A percentile compares a stretch with the other conserved stretches of the same genome.
Conservation (phyloP, 2,329 filamentous ascomycete species). For the Calonectria naviculata region DNA sequence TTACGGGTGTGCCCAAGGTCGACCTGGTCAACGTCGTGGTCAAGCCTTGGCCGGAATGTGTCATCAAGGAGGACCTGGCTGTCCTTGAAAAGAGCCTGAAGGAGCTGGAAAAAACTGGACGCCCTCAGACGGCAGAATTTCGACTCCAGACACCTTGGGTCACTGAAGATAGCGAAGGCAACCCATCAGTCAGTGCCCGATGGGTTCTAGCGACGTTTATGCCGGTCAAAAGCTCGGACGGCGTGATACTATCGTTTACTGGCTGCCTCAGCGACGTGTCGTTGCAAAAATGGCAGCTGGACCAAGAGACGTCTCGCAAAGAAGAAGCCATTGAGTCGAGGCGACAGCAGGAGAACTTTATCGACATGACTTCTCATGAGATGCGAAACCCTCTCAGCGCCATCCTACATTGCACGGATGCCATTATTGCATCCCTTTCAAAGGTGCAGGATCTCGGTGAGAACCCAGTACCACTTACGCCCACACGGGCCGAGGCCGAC, state of each 20-base stretch:
- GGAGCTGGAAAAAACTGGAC: conserved; percentile 52
- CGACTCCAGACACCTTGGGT: conserved; percentile 60
- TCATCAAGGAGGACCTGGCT: conserved; percentile 57
- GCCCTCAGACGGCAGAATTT: conserved; percentile 59
- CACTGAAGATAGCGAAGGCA: conserved; percentile 56
- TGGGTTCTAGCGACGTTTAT: conserved; percentile 63
- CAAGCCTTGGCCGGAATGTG: conserved; percentile 57
- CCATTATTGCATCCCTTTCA: conserved; percentile 66
- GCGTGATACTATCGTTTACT: conserved; percentile 57
- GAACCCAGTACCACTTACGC: conserved; percentile 36
- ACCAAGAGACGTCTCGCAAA: conserved; percentile 59
- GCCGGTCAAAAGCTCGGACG: conserved; percentile 59
- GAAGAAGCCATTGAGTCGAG: conserved; percentile 69
- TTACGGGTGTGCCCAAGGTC: conserved; percentile 60
- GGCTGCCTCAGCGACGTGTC: conserved; percentile 63
- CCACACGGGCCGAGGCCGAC: conserved; percentile 27
- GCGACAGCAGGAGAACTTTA: conserved; percentile 82
- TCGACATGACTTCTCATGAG: conserved; percentile 80
- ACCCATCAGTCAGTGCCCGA: conserved; percentile 55
- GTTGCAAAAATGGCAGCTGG: conserved; percentile 62
- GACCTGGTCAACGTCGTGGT: conserved; percentile 51
- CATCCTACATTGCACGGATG: conserved; percentile 80
- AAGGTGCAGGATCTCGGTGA: conserved; percentile 54
- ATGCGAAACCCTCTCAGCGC: conserved; percentile 80
- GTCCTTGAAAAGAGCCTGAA: conserved; percentile 53